A percentile compares a stretch with the other conserved stretches of the same genome.
Evolutionary conservation across 352 stramenopile genomes (phyloP).

Genomic region (Saprolegnia diclina): DNA sequence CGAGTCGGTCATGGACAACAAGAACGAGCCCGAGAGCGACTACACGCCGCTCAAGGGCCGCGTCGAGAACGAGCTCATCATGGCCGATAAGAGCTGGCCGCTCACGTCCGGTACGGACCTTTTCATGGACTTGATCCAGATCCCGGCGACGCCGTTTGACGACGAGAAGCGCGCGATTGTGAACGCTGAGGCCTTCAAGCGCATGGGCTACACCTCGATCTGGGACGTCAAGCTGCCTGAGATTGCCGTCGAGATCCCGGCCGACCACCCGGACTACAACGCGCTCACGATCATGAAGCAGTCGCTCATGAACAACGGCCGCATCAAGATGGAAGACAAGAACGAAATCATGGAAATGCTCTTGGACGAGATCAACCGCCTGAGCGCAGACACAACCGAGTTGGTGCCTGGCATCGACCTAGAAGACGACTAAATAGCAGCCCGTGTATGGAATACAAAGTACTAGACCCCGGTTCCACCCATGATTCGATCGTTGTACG

Average conservation of each 20-base stretch:
- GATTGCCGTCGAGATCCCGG: slow-evolving; percentile 60
- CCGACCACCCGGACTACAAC: slow-evolving; percentile 66
- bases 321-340: slow-evolving; percentile 85
- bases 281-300: slow-evolving; percentile 86
- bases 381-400: slow-evolving; percentile 80
- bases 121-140: slow-evolving; percentile 78
- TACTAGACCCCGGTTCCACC: neutral
- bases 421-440: slow-evolving; percentile 26
- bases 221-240: slow-evolving; percentile 63
- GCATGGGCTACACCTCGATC: slow-evolving; percentile 71
- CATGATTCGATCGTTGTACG: too few relatives aligned
- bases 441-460: slow-evolving; percentile 1
- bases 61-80: slow-evolving; percentile 50
- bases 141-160: slow-evolving; percentile 45
- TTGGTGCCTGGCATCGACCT: slow-evolving; percentile 73
- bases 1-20: slow-evolving; percentile 22
- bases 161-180: slow-evolving; percentile 58
- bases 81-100: slow-evolving; percentile 86
- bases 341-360: slow-evolving; percentile 77
- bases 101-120: slow-evolving; percentile 68
- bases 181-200: slow-evolving; percentile 61
- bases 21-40: slow-evolving; percentile 16
- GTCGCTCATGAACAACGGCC: slow-evolving; percentile 83
- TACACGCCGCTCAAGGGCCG: slow-evolving; percentile 20
- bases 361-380: slow-evolving; percentile 72